Evolutionary conservation across 169 alveolate genomes (phyloP), one percentile per base, ranked within the genome.

Genomic region (Cystoisospora suis): DNA sequence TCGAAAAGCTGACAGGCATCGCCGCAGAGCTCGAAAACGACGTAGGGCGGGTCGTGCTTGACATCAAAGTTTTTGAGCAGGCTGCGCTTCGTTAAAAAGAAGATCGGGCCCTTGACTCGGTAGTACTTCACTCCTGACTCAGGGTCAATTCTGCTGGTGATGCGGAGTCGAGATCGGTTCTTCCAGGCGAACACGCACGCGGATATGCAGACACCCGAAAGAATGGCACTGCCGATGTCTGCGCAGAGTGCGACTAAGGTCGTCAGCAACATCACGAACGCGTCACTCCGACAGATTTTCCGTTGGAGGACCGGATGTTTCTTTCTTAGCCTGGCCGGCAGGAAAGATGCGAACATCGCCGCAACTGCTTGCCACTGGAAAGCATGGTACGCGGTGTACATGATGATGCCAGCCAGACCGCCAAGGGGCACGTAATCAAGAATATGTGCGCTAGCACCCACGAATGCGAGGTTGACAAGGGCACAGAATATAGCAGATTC

Each of bases 371-470:
- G 29, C 90, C 90, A 86, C 69, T 49, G 53, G 36, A 86, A 46
- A 15, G 90, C 90, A 45, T 49, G 47, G 7, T n/a, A 44, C 0
- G 90, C 81, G 17, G 90, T 86, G 72, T 86, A 86, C 53, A 86
- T 65, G 61, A 86, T 69, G 12, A 75, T 75, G 23, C 90, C 90
- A 3, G 83, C 75, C 17, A 86, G 90, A 36, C 81, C 90, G 6
- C 90, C 90, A 27, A 86, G 29, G 27, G 90, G 90, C 17, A 86
- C 56, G 34, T 34, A 47, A 12, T 86, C 90, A 3, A 86, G 85
- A 15, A 86, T 17, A 49, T 61, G 42, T 46, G 75, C 20, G 83
- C 83, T 75, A 23, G 59, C 90, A 17, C 58, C 75, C 3, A 75
- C 75, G 6, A 86, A 59, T 47, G 75, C 53, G 42, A 42, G 69